Evolutionary conservation across 495 filamentous ascomycete genomes (phyloP).

Genomic region (Penicillium turbatum): DNA sequence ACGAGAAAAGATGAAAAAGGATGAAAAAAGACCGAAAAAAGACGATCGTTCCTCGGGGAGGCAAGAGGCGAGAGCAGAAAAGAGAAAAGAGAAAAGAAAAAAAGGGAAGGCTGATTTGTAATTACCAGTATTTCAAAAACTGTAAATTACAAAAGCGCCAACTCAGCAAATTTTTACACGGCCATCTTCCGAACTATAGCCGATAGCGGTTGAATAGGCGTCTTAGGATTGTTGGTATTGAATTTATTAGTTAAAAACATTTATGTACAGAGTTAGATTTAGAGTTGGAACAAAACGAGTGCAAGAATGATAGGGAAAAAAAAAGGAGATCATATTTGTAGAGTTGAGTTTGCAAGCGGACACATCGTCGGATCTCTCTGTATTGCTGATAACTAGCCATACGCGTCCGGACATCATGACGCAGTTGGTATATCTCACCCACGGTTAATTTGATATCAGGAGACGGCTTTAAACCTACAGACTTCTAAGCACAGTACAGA

Average conservation of each 20-base stretch:
- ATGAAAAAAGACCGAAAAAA: slow-evolving; percentile 23
- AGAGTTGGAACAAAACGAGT: background rate
- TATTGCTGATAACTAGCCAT: background rate
- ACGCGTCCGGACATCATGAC: slow-evolving; percentile 6
- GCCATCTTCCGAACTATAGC: slow-evolving; percentile 4
- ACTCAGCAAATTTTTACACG: background rate
- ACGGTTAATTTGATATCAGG: background rate
- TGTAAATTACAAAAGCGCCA: background rate
- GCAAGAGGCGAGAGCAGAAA: slow-evolving; percentile 26
- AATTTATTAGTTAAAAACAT: background rate
- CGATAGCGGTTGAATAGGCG: slow-evolving; percentile 3
- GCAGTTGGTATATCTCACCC: background rate
- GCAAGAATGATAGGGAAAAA: background rate
- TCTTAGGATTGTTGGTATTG: background rate
- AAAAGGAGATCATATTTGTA: background rate
- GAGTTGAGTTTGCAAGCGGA: background rate
- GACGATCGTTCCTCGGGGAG: slow-evolving; percentile 37
- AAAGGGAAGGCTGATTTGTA: background rate
- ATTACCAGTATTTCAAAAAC: background rate
- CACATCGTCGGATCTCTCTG: background rate
- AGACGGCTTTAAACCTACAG: no score
- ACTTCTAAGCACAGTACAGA: no score
- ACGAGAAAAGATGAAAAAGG: slow-evolving; percentile 23
- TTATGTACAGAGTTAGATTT: background rate
- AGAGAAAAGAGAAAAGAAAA: slow-evolving; percentile 9